A percentile compares a stretch with the other conserved stretches of the same genome.
These are phyloP conservation scores for Brachypodium distachyon DNA, from an alignment of 202 grass and related monocot genomes.

Conservation along the genomic window DNA sequence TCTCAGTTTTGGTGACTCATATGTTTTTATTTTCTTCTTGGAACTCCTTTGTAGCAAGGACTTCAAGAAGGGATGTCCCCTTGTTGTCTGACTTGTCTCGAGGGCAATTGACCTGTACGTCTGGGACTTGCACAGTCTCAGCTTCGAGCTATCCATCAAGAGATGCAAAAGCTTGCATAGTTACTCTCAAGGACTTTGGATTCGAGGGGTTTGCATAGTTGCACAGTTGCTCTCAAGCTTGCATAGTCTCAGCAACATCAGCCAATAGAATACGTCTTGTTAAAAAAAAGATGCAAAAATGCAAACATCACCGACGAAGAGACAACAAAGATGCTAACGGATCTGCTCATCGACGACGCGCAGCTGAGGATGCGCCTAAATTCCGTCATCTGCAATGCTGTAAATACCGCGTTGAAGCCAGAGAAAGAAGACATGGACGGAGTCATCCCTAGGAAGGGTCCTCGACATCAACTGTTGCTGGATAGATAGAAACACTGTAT, in stretches of 20 bases:
- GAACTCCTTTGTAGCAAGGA: no score
- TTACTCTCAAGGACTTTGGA: no score
- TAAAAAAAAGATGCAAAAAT: no score
- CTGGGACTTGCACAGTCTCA: constrained; percentile 67
- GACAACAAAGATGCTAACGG: constrained; percentile 58
- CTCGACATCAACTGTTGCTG: constrained; percentile 76
- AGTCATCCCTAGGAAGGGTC: constrained; percentile 45
- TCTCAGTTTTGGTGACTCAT: no score
- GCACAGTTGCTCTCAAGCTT: no score
- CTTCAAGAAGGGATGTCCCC: constrained; percentile 74
- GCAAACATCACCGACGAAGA: constrained; percentile 39
- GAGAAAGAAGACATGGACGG: constrained; percentile 57
- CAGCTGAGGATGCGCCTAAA: constrained; percentile 73
- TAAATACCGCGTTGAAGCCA: constrained; percentile 46
- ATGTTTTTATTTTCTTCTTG: no score
- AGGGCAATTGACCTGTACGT: constrained; percentile 84
- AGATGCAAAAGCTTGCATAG: constrained; percentile 56
- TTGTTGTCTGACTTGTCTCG: constrained; percentile 69
- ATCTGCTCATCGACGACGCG: constrained; percentile 85
- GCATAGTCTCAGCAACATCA: no score
- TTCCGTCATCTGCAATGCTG: constrained; percentile 47
- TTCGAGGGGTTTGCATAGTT: no score
- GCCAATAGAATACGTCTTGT: no score
- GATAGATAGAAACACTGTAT: constrained; percentile 38
- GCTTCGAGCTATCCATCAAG: constrained; percentile 77